Percentiles rank a stretch among this genome's conserved stretches.
Conservation (phyloP, 176 grass and related monocot genomes). For the Hsuehochloa calcarea region DNA sequence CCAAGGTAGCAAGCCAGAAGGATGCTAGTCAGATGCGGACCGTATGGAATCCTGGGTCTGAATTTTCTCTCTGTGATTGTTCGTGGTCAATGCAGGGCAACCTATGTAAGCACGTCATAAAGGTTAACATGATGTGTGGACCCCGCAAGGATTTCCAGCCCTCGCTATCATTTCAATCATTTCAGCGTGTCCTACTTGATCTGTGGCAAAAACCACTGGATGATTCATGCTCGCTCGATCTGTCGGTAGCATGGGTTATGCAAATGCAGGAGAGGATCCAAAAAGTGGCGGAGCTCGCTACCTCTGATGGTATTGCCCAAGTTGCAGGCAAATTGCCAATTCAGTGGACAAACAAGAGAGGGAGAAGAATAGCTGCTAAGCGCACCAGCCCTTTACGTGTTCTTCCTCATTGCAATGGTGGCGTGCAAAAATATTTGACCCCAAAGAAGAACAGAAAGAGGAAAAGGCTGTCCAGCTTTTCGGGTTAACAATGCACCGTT, state of each 20-base stretch:
- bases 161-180: constrained; percentile 58
- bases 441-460: constrained; percentile 67
- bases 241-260: constrained; percentile 66
- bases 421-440: constrained; percentile 38
- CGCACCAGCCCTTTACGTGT: constrained; percentile 21
- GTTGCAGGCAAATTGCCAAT: constrained; percentile 61
- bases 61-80: constrained; percentile 79
- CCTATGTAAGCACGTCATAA: constrained; percentile 88
- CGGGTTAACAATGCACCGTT: constrained; percentile 11
- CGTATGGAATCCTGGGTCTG: constrained; percentile 75
- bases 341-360: constrained; percentile 68
- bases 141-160: constrained; percentile 41
- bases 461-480: constrained; percentile 48
- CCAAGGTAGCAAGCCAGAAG: constrained; percentile 69
- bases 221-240: constrained; percentile 76
- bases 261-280: constrained; percentile 78
- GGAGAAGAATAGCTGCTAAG: constrained; percentile 51
- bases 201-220: constrained; percentile 67
- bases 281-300: constrained; percentile 58
- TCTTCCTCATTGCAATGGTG: constrained; percentile 36
- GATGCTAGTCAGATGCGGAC: constrained; percentile 47
- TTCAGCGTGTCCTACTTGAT: constrained; percentile 65
- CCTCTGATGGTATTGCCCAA: constrained; percentile 50
- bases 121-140: constrained; percentile 67
- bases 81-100: constrained; percentile 86